phyloP scores from a whole-genome alignment of 208 protist genomes.

The Trypanosoma scelopori region DNA sequence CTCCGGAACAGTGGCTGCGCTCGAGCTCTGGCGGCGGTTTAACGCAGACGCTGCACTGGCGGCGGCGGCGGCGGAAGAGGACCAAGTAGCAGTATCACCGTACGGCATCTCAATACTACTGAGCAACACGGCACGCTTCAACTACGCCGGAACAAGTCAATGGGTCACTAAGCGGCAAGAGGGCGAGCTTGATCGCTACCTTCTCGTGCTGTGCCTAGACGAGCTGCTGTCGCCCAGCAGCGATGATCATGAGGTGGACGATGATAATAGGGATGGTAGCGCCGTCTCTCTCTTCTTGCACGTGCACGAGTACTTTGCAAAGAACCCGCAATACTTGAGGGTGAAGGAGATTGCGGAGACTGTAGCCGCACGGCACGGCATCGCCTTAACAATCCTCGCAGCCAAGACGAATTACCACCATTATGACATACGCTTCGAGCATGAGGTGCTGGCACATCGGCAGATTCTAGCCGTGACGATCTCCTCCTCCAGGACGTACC shows the following conservation, averaged over 20 bases:
- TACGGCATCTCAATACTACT: constrained; percentile 55
- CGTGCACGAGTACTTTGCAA: constrained; percentile 63
- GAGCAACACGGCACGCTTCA: constrained; percentile 70
- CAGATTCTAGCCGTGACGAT: constrained; percentile 77
- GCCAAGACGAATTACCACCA: constrained; percentile 83
- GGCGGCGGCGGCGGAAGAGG: constrained; percentile 5
- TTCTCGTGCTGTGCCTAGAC: constrained; percentile 67
- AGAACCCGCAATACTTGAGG: constrained; percentile 44
- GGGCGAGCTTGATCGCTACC: constrained; percentile 50
- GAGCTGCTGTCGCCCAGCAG: constrained; percentile 45
- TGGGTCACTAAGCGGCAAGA: constrained; percentile 53
- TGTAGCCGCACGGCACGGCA: constrained; percentile 34
- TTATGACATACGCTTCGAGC: constrained; percentile 83
- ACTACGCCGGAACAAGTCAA: constrained; percentile 61
- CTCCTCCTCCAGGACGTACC: constrained; percentile 51
- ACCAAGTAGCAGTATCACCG: constrained; percentile 11
- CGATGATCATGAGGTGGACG: constrained; percentile 12
- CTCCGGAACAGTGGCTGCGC: constrained; percentile 54
- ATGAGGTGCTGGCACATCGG: constrained; percentile 76
- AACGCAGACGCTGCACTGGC: constrained; percentile 22
- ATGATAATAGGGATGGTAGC: constrained; percentile 7
- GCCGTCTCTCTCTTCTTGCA: constrained; percentile 64
- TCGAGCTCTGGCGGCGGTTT: constrained; percentile 76
- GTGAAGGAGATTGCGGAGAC: constrained; percentile 49
- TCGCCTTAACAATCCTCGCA: constrained; percentile 51